Evolutionary conservation across 2,329 filamentous ascomycete genomes (phyloP).

Genomic region (Penicillium sp.): DNA sequence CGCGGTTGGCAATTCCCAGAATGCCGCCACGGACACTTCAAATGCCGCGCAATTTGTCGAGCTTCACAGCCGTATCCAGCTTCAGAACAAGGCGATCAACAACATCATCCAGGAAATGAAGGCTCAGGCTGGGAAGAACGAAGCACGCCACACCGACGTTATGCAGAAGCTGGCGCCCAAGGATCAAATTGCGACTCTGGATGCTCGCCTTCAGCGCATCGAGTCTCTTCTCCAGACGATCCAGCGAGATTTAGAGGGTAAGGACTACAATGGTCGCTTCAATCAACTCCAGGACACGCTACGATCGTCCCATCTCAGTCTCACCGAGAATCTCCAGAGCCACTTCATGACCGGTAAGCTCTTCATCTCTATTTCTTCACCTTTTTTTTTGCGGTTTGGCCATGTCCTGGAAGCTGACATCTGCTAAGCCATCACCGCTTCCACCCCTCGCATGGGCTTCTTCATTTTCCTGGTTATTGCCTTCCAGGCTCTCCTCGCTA

Average conservation of each 20-base stretch:
- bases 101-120: slow-evolving; percentile 50
- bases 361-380: background rate
- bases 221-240: slow-evolving; percentile 47
- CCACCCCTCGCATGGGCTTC: slow-evolving; percentile 53
- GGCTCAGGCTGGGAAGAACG: slow-evolving; percentile 46
- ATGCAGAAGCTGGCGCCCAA: slow-evolving; percentile 31
- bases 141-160: slow-evolving; percentile 51
- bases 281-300: slow-evolving; percentile 50
- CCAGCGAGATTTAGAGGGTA: slow-evolving; percentile 50
- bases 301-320: slow-evolving; percentile 47
- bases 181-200: slow-evolving; percentile 36
- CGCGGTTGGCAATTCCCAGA: slow-evolving; percentile 31
- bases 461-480: slow-evolving; percentile 67
- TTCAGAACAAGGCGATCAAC: slow-evolving; percentile 55
- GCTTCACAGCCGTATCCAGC: slow-evolving; percentile 71
- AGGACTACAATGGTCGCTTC: slow-evolving; percentile 52
- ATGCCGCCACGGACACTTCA: slow-evolving; percentile 30
- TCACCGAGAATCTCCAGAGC: slow-evolving; percentile 48
- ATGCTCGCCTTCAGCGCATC: slow-evolving; percentile 48
- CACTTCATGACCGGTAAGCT: slow-evolving; percentile 47
- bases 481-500: slow-evolving; percentile 65
- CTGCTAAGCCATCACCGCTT: slow-evolving; percentile 45
- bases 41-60: slow-evolving; percentile 65
- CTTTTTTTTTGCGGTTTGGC: background rate
- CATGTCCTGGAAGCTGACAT: slow-evolving; percentile 14